Base-by-base conservation (phyloP, 2,329 filamentous ascomycete genomes). In the Fusarium devonianum region DNA sequence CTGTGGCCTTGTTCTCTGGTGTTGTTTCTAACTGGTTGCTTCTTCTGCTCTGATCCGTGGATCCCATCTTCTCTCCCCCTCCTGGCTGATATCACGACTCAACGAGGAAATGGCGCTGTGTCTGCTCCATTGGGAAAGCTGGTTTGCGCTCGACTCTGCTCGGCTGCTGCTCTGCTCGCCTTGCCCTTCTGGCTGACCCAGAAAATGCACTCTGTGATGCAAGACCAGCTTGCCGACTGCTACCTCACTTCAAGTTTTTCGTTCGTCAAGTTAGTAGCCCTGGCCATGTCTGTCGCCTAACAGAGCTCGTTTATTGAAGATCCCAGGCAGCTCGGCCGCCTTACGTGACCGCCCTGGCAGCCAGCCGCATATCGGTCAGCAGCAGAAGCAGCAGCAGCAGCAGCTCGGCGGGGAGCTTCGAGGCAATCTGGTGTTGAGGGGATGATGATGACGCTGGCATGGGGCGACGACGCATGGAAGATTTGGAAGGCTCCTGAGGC, bases 361-460 rank as follows among this genome's bases (percentile, higher is more conserved):
- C 39, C 25, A 44, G 22, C 39, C 25, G 39, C 39, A 39, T 42
- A 46, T 40, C 53, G 52, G 38, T 37, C 40, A 45, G 41, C 49
- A 23, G 41, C 35, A 38, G 38, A 19, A 36, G 38, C 13, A 40
- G 4, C 12, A 28, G 16, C n/a, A 18, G 46, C 53, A 44, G 28
- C 32, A 43, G 42, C 41, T 58, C 49, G 42, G 53, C 13, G 33
- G 42, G 56, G 43, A 53, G 23, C 56, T 54, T 60, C 47, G 49
- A 47, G 43, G 23, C 38, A 23, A 58, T 60, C 56, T 58, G 56
- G 56, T 41, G 57, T 49, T 51, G 55, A 56, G 40, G 36, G 49
- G 52, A 55, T 53, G 56, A 55, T 58, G 63, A 62, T 65, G 63
- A 66, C 63, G 63, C 49, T 34, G 45, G 49, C 37, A 66, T 65